Conservation (phyloP, 441 rosid species). For the Populus hybrid region DNA sequence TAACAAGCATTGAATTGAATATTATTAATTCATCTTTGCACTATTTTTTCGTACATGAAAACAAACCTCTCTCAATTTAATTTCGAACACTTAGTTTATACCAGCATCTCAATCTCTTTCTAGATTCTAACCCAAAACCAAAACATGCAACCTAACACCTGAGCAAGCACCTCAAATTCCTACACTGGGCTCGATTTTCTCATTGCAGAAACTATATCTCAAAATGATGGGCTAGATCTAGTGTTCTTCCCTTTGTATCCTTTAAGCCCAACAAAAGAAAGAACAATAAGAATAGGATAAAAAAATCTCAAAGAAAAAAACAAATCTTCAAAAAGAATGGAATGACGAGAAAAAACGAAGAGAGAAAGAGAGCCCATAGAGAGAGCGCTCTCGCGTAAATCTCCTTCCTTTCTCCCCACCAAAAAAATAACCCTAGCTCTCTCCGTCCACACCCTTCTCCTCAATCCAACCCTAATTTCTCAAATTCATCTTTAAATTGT, state of each 20-base stretch:
- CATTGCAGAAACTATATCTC: background rate
- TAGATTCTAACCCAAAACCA: background rate
- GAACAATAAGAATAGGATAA: background rate
- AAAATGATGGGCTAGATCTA: background rate
- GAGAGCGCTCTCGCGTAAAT: slow-evolving; percentile 21
- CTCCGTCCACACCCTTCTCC: slow-evolving; percentile 22
- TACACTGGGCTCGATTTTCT: background rate
- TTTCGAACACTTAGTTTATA: background rate
- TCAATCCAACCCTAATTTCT: background rate
- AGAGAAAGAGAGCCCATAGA: slow-evolving; percentile 23
- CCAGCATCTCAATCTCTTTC: background rate
- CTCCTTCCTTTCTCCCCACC: slow-evolving; percentile 12
- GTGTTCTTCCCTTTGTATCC: background rate
- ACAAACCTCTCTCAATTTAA: background rate
- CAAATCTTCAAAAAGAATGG: background rate
- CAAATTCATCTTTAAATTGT: slow-evolving; percentile 1
- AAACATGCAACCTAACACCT: too few species aligned
- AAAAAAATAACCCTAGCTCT: slow-evolving; percentile 36
- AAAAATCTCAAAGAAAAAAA: too few species aligned
- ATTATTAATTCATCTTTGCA: background rate
- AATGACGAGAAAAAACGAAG: slow-evolving; percentile 9
- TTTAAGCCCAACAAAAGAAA: background rate
- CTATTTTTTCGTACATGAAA: background rate
- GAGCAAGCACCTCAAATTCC: background rate
- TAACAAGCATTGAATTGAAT: background rate